A percentile compares a stretch with the other conserved stretches of the same genome.
Conservation (phyloP, 2,329 filamentous ascomycete species). For the Hypoxylon sp. region DNA sequence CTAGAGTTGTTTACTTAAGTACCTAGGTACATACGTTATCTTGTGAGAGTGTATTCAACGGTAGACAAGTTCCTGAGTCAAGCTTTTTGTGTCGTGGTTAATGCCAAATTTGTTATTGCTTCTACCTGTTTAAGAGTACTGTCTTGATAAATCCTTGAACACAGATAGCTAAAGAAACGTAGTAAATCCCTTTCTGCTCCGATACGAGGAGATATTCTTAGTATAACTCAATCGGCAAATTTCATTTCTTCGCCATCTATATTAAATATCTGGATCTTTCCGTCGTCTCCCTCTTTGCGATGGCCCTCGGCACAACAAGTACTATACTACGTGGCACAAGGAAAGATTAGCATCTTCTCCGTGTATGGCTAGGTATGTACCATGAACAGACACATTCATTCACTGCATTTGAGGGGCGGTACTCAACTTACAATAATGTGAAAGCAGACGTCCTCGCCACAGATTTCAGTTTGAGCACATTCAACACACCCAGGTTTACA, state of each 20-base stretch:
- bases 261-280: conserved; percentile 6
- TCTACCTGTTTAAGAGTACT: too few relatives aligned
- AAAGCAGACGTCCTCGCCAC: neutral
- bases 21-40: too few relatives aligned
- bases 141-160: too few relatives aligned
- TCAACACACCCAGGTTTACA: conserved; percentile 1
- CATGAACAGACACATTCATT: neutral
- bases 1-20: too few relatives aligned
- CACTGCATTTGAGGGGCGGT: neutral
- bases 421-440: conserved; percentile 2
- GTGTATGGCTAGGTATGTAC: neutral
- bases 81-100: too few relatives aligned
- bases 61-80: too few relatives aligned
- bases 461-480: neutral
- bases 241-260: conserved; percentile 1
- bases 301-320: conserved; percentile 13
- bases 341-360: conserved; percentile 8
- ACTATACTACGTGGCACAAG: conserved; percentile 2
- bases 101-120: too few relatives aligned
- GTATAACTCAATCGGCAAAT: neutral
- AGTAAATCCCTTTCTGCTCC: too few relatives aligned
- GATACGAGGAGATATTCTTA: too few relatives aligned
- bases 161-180: neutral
- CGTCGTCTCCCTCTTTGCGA: neutral
- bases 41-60: too few relatives aligned